Evolutionary conservation across 495 filamentous ascomycete genomes (phyloP), one percentile per base, ranked within the genome.

Genomic region (Tuber calosporum): DNA sequence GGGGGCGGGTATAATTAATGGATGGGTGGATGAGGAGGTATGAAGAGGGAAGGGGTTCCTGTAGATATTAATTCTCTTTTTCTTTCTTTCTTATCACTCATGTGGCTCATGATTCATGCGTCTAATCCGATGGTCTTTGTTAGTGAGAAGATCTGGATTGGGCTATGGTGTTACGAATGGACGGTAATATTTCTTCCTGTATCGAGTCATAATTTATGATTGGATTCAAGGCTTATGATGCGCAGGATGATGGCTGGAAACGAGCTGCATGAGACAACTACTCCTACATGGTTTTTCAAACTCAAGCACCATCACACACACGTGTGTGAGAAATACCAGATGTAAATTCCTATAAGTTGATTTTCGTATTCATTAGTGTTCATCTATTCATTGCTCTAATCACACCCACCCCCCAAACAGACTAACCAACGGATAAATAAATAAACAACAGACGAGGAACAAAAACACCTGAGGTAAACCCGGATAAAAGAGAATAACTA

Each of bases 51-150:
- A 36, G 20, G 17, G 8, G 67, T 68, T 72, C 43, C 68, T 42
- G 71, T 72, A 42, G 58, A 69, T 40, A 67, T 38, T 20, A 73
- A 73, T 73, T 73, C 42, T 36, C 34, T n/a, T 39, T 38, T 39
- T 15, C 42, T 70, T 48, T 13, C 3, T 42, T 42, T 42, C 3
- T n/a, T 53, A 62, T 34, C 53, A 30, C 7, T 62, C 53, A 34
- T 30, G 53, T 62, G 53, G 26, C 53, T 34, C 53, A 62, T 62
- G 53, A 39, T 69, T 69, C 36, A 39, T 30, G 43, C 20, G 58
- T 66, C 34, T 67, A 7, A 34, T 72, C 26, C 7, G 30, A 42
- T n/a, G 39, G 20, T 19, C 68, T 26, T 69, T 42, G 68, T 22
- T 43, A 69, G 42, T 22, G 68, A 34, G 53, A 34, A 34, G 53